Base-by-base conservation (phyloP, 108 stramenopile genomes). In the Cyclostephanos invisitatus region DNA sequence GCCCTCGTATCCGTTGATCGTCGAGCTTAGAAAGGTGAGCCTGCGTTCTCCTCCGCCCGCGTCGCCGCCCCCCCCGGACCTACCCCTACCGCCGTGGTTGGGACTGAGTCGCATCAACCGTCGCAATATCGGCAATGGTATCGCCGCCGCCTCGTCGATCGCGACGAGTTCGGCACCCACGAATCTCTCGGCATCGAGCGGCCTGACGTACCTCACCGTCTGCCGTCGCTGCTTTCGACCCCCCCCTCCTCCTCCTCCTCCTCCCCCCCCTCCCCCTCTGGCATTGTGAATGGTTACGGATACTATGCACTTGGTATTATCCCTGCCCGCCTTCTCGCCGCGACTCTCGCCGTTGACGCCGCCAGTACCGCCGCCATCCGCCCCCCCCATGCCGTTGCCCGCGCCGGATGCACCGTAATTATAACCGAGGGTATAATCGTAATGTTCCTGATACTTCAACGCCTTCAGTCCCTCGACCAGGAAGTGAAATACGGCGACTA, bases 1-100 rank as follows among this genome's bases (percentile, higher is more conserved):
- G 10, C 99, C 99, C 80, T 99, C 99, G 82, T 99, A 99, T 29
- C 99, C 99, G 80, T 97, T 98, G 51, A 98, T 86, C 9, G 99
- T 99, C 22, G 97, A 98, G 70, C 95, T 92, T 68, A 99, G 56
- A 69, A 98, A 98, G 14, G 94, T 94, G 36, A 98, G 81, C 29
- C 91, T 86, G 65, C 89, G 80, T 10, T 84, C 83, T 42, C 80
- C 82, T 2, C 82, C 79, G 51, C 80, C 71, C 68, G 32, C 80
- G 24, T 57, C 42, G 42, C 12, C 48, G 1, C 20, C 21, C 17
- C 36, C 25, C 58, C 25, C 51, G 58, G 83, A 86, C 70, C 86
- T 87, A 36, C 74, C 79, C 44, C 51, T 78, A 17, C 72, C 73
- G 38, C 72, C 72, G 42, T 68, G 62, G 29, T 62, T 50, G 17